A percentile compares a stretch with the other conserved stretches of the same genome.
Conservation (phyloP, 1,284 basidiomycete species). For the Apiotrichum veenhuisii region DNA sequence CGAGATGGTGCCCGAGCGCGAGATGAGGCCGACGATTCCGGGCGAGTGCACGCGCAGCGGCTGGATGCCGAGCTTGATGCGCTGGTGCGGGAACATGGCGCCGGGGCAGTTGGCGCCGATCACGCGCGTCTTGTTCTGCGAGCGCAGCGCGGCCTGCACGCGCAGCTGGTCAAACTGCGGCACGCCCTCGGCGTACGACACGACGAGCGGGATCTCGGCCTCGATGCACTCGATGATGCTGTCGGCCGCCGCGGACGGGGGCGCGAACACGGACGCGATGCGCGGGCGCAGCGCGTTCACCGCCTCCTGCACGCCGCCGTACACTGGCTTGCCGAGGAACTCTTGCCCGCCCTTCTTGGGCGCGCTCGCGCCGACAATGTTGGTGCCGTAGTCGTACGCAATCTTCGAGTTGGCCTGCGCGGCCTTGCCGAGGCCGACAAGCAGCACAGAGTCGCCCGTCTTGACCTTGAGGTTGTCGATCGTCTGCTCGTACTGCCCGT, state of each 20-base stretch:
- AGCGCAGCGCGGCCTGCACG: constrained; percentile 82
- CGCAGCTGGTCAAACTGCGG: constrained; percentile 54
- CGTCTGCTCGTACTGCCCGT: constrained; percentile 62
- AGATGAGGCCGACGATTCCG: constrained; percentile 85
- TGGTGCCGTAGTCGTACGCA: constrained; percentile 64
- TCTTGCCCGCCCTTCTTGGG: constrained; percentile 88
- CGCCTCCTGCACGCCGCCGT: constrained; percentile 81
- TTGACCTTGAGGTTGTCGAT: constrained; percentile 79
- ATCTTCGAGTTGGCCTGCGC: constrained; percentile 15
- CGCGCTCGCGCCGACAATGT: constrained; percentile 90
- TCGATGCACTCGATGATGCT: constrained; percentile 92
- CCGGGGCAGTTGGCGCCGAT: constrained; percentile 88
- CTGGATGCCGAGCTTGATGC: constrained; percentile 98
- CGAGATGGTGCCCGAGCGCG: constrained; percentile 75
- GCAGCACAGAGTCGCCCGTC: constrained; percentile 83
- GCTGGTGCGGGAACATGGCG: constrained; percentile 72
- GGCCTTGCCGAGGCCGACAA: constrained; percentile 59
- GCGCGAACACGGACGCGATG: constrained; percentile 19
- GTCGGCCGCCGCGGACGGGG: constrained; percentile 63
- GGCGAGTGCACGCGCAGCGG: constrained; percentile 90
- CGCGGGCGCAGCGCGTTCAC: constrained; percentile 15
- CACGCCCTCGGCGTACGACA: constrained; percentile 90
- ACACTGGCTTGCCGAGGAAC: constrained; percentile 88
- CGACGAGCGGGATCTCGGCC: constrained; percentile 86
- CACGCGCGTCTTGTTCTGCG: constrained; percentile 84